Evolutionary conservation across 495 filamentous ascomycete genomes (phyloP), one percentile per base, ranked within the genome.

Genomic region (Daldinia decipiens): DNA sequence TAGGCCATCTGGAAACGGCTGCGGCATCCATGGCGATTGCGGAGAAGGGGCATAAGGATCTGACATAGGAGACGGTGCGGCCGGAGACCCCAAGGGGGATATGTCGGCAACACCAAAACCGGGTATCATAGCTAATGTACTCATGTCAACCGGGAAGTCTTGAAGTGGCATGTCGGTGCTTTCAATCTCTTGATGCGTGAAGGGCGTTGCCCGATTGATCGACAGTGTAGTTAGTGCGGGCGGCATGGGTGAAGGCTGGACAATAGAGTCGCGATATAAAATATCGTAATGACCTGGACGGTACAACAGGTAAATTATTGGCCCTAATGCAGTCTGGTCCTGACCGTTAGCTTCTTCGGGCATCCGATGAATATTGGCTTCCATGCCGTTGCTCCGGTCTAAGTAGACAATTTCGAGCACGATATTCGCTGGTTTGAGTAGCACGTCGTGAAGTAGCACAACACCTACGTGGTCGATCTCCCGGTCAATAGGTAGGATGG

Each of bases 391-490:
- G 71, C 92, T 97, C 62, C 95, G 88, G 79, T 99, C 95, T 21
- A 99, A 87, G 73, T 98, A 98, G 8, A 95, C 87, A 47, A 98
- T 89, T 74, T 98, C 92, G 9, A 98, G 87, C 9, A 89, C 87
- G 67, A 98, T 87, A 13, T 89, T 90, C 43, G 90, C 90, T 31
- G 92, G 89, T 74, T 91, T 91, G 56, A 98, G 87, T 2, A 98
- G 84, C 13, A 93, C 87, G 68, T 95, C 91, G 66, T 92, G 85
- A 59, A 97, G 81, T 32, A 91, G 86, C 65, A 87, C 88, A 21
- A 98, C 84, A 12, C 93, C 92, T 17, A 97, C 80, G 77, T 97
- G 90, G 40, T 99, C 95, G 63, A 99, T 95, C 81, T 99, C 95
- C 29, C 88, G 86, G 66, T 88, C 83, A 52, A 89, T 86, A 0